Evolutionary conservation across 2,329 filamentous ascomycete genomes (phyloP), one percentile per base, ranked within the genome.

Genomic region (Bipolaris cookei): DNA sequence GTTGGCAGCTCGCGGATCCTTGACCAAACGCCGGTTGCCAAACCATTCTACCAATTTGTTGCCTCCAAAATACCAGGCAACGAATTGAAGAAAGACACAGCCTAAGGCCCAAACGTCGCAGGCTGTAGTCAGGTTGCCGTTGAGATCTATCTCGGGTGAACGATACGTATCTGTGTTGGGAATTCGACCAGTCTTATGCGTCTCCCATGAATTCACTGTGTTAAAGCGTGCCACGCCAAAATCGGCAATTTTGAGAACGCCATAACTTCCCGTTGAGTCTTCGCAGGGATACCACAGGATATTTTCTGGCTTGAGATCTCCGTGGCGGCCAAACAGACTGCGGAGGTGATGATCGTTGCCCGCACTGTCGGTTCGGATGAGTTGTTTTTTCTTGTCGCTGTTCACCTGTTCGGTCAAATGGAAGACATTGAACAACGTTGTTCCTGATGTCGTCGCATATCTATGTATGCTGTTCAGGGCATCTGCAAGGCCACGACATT

Each of bases 291-390:
- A 76, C 64, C 67, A 75, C 0, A 78, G 61, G 6, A 78, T 75
- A 21, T 78, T 78, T 8, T 76, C 63, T 0, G 76, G 70, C 32
- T 77, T 78, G 14, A 78, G 67, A 45, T 75, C 66, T 8, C 73
- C 68, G 30, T 75, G 70, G 5, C 71, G 61, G 1, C 76, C 77
- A 48, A 63, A 78, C 3, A 56, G 14, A 25, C 25, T 56, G 8
- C 11, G 39, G 6, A 21, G 13, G 2, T n/a, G 6, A 13, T 7
- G 45, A 16, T n/a, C 21, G 1, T 11, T 18, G 3, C 13, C 18
- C 2, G 20, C 11, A 45, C 11, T 18, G 8, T 44, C n/a, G 16
- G 13, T 13, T 21, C 20, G 14, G 3, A 30, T 25, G 11, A 6
- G 6, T 14, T 34, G 28, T 14, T 51, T 20, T 11, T 32, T 23